Evolutionary conservation across 1,284 basidiomycete species (phyloP).

Genomic region (Sanghuangporus weigelae): DNA sequence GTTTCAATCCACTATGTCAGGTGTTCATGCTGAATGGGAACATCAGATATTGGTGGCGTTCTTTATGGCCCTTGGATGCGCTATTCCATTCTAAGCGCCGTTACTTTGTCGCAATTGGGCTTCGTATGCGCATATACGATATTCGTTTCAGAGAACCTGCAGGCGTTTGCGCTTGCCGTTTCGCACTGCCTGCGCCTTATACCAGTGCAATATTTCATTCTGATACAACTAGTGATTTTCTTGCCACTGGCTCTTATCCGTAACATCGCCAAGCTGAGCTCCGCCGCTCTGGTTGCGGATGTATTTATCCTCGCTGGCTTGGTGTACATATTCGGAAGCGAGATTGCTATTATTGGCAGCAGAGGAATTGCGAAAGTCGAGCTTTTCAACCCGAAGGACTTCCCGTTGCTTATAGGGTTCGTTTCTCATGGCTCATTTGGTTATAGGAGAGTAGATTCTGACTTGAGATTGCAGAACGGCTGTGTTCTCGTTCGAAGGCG

Average conservation of each 20-base stretch:
- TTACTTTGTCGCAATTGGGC: constrained; percentile 86
- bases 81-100: constrained; percentile 81
- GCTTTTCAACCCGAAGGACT: constrained; percentile 86
- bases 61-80: constrained; percentile 95
- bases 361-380: constrained; percentile 79
- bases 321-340: constrained; percentile 81
- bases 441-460: constrained; percentile 5
- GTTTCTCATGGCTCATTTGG: constrained; percentile 23
- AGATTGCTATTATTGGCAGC: constrained; percentile 60
- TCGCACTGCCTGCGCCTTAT: constrained; percentile 73
- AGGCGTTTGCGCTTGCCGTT: constrained; percentile 82
- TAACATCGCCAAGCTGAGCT: constrained; percentile 89
- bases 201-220: constrained; percentile 76
- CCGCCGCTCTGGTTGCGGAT: constrained; percentile 90
- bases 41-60: constrained; percentile 84
- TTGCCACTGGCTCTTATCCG: constrained; percentile 82
- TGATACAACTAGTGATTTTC: constrained; percentile 83
- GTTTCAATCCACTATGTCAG: neutral
- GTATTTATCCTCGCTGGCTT: constrained; percentile 92
- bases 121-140: constrained; percentile 92
- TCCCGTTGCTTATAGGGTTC: constrained; percentile 89
- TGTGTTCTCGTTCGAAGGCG: constrained; percentile 98
- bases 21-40: neutral
- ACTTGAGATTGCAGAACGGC: constrained; percentile 56
- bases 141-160: constrained; percentile 92